phyloP scores from a whole-genome alignment of 169 alveolate genomes.

The Plasmodium billcollinsi region DNA sequence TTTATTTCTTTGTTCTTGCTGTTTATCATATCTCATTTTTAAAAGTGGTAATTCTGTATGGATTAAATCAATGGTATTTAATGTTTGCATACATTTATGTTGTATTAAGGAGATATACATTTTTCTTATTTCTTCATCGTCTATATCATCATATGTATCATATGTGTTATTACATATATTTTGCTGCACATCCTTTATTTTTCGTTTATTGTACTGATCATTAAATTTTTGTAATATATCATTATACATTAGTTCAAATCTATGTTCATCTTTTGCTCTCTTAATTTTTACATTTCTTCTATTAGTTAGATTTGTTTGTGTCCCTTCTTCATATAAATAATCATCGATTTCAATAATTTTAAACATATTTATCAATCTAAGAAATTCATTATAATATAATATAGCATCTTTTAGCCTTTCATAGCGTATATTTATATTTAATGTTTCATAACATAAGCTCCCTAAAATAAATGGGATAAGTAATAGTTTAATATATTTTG shows the following conservation, averaged over 20 bases:
- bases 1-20: too few relatives aligned
- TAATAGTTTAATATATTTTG: slow-evolving; percentile 20
- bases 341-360: slow-evolving; percentile 26
- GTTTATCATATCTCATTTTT: slow-evolving; percentile 36
- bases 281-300: slow-evolving; percentile 50
- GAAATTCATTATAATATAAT: slow-evolving; percentile 21
- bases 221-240: slow-evolving; percentile 4
- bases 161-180: not conserved
- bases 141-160: not conserved
- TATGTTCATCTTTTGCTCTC: slow-evolving; percentile 62
- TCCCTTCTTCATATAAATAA: slow-evolving; percentile 23
- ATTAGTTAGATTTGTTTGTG: not conserved
- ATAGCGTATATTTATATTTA: slow-evolving; percentile 27
- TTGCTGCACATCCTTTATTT: too few relatives aligned
- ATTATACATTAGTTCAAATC: slow-evolving; percentile 19
- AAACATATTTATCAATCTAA: slow-evolving; percentile 13
- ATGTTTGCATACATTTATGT: slow-evolving; percentile 38
- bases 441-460: slow-evolving; percentile 20
- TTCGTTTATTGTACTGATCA: not conserved
- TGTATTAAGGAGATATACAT: slow-evolving; percentile 25
- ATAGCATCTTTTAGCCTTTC: slow-evolving; percentile 45
- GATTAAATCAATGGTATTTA: slow-evolving; percentile 35
- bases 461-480: slow-evolving; percentile 49
- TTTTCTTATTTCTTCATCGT: slow-evolving; percentile 40
- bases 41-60: slow-evolving; percentile 30